phyloP scores from a whole-genome alignment of 1,284 basidiomycete species.

The Tylopilus orsonianus region DNA sequence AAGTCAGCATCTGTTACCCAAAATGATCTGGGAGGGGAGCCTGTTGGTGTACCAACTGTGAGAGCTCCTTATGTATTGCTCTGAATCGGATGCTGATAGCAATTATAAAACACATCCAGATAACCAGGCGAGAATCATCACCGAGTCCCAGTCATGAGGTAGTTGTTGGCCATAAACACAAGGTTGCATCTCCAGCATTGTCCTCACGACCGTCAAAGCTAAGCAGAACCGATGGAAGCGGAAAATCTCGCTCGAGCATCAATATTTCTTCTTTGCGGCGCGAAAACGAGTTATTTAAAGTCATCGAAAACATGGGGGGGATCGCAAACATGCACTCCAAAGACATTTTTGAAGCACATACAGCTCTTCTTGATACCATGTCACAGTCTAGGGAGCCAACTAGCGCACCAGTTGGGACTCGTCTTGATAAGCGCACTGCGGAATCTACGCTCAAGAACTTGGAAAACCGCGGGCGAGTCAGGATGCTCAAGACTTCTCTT shows the following conservation, averaged over 20 bases:
- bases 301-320: slow-evolving; percentile 62
- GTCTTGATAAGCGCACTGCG: slow-evolving; percentile 72
- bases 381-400: slow-evolving; percentile 58
- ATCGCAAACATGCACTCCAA: slow-evolving; percentile 64
- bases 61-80: neutral
- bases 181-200: neutral
- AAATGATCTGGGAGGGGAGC: neutral
- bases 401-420: slow-evolving; percentile 64
- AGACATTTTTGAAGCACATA: slow-evolving; percentile 66
- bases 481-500: slow-evolving; percentile 60
- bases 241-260: slow-evolving; percentile 40
- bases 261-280: slow-evolving; percentile 75
- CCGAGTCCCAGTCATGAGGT: neutral
- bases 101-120: slow-evolving; percentile 1
- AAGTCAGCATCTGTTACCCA: slow-evolving; percentile 1
- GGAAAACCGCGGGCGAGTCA: slow-evolving; percentile 62
- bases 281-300: slow-evolving; percentile 70
- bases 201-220: slow-evolving; percentile 27
- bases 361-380: slow-evolving; percentile 54
- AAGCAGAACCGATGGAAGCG: slow-evolving; percentile 13
- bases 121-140: neutral
- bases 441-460: slow-evolving; percentile 57
- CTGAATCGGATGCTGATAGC: slow-evolving; percentile 1
- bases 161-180: slow-evolving; percentile 18
- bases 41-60: slow-evolving; percentile 4